Percentiles rank a stretch among this genome's conserved stretches.
Conservation (phyloP, 1,284 basidiomycete species). For the Dichomitus squalens region DNA sequence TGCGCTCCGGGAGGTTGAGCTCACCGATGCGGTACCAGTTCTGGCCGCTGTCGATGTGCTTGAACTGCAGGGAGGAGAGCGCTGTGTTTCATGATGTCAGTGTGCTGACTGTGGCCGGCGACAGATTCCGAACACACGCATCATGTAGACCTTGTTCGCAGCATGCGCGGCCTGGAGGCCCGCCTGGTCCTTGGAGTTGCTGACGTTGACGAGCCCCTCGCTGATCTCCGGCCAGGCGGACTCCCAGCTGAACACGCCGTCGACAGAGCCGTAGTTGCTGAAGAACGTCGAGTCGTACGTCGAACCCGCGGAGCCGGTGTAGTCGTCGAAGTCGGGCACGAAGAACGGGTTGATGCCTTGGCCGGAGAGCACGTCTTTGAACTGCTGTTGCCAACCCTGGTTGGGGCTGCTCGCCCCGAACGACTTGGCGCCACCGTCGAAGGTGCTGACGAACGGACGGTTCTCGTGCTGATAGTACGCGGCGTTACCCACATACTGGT, state of each 20-base stretch:
- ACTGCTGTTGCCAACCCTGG: constrained; percentile 15
- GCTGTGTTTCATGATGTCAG: not conserved
- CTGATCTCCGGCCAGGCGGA: constrained; percentile 16
- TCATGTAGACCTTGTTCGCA: constrained; percentile 19
- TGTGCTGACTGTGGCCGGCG: too few relatives aligned
- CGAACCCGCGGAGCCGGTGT: constrained; percentile 8
- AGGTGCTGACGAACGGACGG: constrained; percentile 21
- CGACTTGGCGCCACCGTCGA: constrained; percentile 15
- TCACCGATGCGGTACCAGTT: constrained; percentile 21
- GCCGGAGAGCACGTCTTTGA: constrained; percentile 12
- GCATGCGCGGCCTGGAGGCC: constrained; percentile 9
- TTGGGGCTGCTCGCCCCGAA: constrained; percentile 17
- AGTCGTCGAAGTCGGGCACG: constrained; percentile 20
- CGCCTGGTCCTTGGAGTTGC: constrained; percentile 17
- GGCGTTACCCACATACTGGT: constrained; percentile 13
- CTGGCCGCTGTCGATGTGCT: constrained; percentile 19
- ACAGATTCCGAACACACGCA: constrained; percentile 5
- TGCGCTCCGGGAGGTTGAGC: constrained; percentile 16
- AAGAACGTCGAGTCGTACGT: constrained; percentile 17
- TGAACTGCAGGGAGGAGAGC: constrained; percentile 19
- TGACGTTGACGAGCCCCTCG: constrained; percentile 16
- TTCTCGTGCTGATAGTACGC: constrained; percentile 17
- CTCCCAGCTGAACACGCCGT: constrained; percentile 20
- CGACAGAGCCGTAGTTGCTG: constrained; percentile 16
- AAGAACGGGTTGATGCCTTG: constrained; percentile 19